Conservation (phyloP, 331 rosid species). For the Acacia pycnantha region DNA sequence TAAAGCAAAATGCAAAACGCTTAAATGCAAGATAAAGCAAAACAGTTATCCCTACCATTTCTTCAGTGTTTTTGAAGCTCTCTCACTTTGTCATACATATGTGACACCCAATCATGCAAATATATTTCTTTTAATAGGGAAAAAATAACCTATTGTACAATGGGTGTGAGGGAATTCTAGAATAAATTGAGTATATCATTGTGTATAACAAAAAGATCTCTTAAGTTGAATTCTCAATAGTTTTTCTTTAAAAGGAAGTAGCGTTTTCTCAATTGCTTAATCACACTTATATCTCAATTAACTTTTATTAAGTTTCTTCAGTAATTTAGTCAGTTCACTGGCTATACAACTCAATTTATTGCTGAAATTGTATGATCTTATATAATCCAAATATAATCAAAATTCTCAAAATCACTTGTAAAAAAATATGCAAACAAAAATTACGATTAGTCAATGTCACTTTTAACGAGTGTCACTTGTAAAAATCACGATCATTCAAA, state of each 20-base stretch:
- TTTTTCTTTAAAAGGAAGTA: neutral
- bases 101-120: neutral
- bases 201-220: neutral
- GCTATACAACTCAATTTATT: neutral
- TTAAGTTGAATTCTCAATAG: neutral
- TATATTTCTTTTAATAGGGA: neutral
- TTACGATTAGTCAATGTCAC: too few relatives aligned
- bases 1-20: neutral
- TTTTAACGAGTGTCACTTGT: too few relatives aligned
- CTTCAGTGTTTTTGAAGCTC: neutral
- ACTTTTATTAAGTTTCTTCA: neutral
- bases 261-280: neutral
- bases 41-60: neutral
- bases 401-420: too few relatives aligned
- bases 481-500: too few relatives aligned
- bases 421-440: too few relatives aligned
- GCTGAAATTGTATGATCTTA: neutral
- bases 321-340: neutral
- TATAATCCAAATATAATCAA: too few relatives aligned
- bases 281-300: neutral
- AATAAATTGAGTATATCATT: neutral
- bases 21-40: neutral
- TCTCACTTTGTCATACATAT: neutral
- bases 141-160: neutral
- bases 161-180: neutral